Evolutionary conservation across 441 rosid species (phyloP).

Genomic region (Populus hybrid): DNA sequence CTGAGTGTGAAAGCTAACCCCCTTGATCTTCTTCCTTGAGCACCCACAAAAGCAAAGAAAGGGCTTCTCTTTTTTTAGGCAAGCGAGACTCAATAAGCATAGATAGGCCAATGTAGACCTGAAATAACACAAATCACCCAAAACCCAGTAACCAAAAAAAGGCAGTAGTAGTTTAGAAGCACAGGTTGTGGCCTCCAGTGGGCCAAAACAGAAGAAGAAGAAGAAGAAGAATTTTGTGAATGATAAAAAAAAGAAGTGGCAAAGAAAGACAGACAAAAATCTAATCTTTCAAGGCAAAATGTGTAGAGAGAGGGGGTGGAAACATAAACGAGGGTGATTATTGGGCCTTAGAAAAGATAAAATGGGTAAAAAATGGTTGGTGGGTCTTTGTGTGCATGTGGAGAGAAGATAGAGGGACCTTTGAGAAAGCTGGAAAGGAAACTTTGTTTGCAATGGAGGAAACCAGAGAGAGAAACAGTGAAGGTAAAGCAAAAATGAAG

Average conservation of each 20-base stretch:
- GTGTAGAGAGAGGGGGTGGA: constrained; percentile 14
- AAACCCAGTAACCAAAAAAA: constrained; percentile 27
- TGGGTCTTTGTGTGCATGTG: constrained; percentile 31
- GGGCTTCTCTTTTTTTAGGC: constrained; percentile 29
- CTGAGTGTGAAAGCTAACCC: constrained; percentile 28
- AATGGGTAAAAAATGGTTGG: constrained; percentile 54
- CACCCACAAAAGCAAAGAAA: constrained; percentile 35
- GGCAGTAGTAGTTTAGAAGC: constrained; percentile 38
- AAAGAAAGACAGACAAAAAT: constrained; percentile 39
- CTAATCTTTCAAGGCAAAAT: constrained; percentile 31
- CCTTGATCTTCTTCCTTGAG: constrained; percentile 55
- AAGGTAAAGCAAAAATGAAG: constrained; percentile 46
- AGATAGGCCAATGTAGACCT: constrained; percentile 39
- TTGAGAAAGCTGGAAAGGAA: constrained; percentile 52
- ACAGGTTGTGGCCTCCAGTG: constrained; percentile 24
- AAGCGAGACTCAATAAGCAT: constrained; percentile 42
- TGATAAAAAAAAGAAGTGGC: constrained; percentile 23
- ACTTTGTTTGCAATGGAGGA: constrained; percentile 89
- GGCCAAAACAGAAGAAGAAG: constrained; percentile 18
- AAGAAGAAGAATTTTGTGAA: constrained; percentile 12
- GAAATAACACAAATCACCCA: constrained; percentile 31
- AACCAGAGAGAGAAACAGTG: constrained; percentile 41
- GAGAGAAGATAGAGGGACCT: constrained; percentile 20
- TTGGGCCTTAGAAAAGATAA: constrained; percentile 1
- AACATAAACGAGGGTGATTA: constrained; percentile 12